Base-by-base conservation (phyloP, 1,284 basidiomycete genomes). In the Ustilago trichophora region DNA sequence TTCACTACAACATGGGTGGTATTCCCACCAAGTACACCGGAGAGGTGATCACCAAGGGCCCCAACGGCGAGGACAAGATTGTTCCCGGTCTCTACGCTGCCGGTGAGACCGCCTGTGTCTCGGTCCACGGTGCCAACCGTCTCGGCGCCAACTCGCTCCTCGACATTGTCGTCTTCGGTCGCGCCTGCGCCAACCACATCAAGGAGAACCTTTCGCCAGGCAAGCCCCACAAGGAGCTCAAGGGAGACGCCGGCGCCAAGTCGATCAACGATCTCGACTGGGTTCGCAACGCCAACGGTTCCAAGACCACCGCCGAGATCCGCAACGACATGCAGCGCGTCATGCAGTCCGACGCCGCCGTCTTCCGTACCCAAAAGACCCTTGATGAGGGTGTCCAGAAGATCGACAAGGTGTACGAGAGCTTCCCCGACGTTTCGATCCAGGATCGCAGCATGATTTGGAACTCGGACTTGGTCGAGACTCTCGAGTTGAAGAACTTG, bases 401-500 rank as follows among this genome's bases (percentile, higher is more conserved):
- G 85, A 86, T 99, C 81, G 86, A 86, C 66, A 85, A 87, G 54
- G 92, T 98, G 71, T 94, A 92, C 86, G 87, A 90, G 77, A 90
- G 87, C 81, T 98, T 89, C 84, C 87, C 90, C 73, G 87, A 96
- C 47, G 90, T 99, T 73, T 91, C 93, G 64, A 91, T 97, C 85
- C 95, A 95, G 86, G 96, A 98, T 84, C 88, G 95, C 80, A 92
- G 91, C 82, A 91, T 98, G 92, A 96, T 98, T 84, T 98, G 95
- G 96, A 78, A 78, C 62, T 69, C 68, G 33, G 96, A 99, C 82
- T 88, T 98, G 55, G 87, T 97, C 66, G 96, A 99, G 85, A 96
- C 93, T 12, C 87, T 98, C 51, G 96, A 99, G 84, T 89, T 99
- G 37, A 90, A 92, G 82, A 98, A 99, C 85, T 85, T 98, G 68